Conservation (phyloP, 2,329 filamentous ascomycete genomes). For the Ceratocystis alfenasii region DNA sequence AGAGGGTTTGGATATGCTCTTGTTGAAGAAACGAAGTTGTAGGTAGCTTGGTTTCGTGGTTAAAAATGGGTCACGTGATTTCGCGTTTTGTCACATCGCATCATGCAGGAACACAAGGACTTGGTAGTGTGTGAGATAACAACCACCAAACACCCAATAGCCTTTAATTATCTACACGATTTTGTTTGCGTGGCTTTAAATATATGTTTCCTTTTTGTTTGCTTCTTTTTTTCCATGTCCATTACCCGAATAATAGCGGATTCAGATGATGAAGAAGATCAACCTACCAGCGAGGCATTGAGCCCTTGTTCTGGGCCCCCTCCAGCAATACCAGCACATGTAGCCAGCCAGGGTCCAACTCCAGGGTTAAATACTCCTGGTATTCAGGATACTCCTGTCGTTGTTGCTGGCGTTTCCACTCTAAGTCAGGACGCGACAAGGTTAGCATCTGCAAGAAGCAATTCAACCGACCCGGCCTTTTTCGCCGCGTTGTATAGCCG, state of each 20-base stretch:
- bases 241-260: conserved; percentile 29
- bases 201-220: neutral
- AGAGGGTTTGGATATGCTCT: neutral
- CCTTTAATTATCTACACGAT: neutral
- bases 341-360: neutral
- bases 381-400: neutral
- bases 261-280: conserved; percentile 32
- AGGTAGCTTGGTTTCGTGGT: neutral
- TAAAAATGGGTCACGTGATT: neutral
- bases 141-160: neutral
- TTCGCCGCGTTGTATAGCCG: conserved; percentile 39
- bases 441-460: conserved; percentile 14
- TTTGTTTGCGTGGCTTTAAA: neutral
- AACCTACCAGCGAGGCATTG: conserved; percentile 23
- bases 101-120: neutral
- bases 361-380: neutral
- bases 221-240: conserved; percentile 10
- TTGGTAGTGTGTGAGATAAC: neutral
- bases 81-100: neutral
- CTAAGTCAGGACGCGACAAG: conserved; percentile 3
- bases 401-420: neutral
- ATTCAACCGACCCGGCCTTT: conserved; percentile 38
- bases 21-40: neutral
- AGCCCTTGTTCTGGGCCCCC: neutral
- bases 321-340: neutral